Conservation (phyloP, 805 yeast species). For the Nakazawaea populi region DNA sequence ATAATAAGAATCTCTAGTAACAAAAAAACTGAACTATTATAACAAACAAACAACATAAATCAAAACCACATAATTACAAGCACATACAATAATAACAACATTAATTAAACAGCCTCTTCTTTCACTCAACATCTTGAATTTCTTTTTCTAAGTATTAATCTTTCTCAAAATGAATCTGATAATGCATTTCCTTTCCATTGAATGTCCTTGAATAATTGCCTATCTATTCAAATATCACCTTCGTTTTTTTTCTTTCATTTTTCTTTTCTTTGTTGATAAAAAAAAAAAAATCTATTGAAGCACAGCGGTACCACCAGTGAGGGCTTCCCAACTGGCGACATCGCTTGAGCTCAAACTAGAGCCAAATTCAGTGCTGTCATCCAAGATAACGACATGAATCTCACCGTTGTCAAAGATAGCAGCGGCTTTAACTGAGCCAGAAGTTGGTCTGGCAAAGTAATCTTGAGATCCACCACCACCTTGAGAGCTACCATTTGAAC, state of each 20-base stretch:
- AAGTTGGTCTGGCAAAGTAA: slow-evolving; percentile 82
- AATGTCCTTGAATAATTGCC: no score
- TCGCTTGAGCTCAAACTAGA: slow-evolving; percentile 48
- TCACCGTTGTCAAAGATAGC: slow-evolving; percentile 62
- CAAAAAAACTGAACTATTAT: not conserved
- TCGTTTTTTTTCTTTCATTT: not conserved
- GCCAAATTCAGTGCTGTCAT: slow-evolving; percentile 43
- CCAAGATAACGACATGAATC: slow-evolving; percentile 58
- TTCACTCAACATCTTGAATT: not conserved
- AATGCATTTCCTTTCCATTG: not conserved
- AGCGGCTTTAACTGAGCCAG: slow-evolving; percentile 80
- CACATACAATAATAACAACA: not conserved
- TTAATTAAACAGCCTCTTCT: not conserved
- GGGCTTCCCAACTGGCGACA: slow-evolving; percentile 53
- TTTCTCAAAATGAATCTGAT: not conserved
- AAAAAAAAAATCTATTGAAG: not conserved
- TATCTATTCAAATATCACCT: no score
- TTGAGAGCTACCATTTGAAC: slow-evolving; percentile 42
- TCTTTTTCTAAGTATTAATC: not conserved
- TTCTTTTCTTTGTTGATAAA: not conserved
- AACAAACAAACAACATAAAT: no score
- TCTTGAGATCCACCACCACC: slow-evolving; percentile 90
- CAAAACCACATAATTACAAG: not conserved
- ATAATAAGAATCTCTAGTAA: not conserved
- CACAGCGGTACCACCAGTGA: slow-evolving; percentile 42